A percentile compares a stretch with the other conserved stretches of the same genome.
Conservation (phyloP, 352 stramenopile genomes). For the Globisporangium barbulae region DNA sequence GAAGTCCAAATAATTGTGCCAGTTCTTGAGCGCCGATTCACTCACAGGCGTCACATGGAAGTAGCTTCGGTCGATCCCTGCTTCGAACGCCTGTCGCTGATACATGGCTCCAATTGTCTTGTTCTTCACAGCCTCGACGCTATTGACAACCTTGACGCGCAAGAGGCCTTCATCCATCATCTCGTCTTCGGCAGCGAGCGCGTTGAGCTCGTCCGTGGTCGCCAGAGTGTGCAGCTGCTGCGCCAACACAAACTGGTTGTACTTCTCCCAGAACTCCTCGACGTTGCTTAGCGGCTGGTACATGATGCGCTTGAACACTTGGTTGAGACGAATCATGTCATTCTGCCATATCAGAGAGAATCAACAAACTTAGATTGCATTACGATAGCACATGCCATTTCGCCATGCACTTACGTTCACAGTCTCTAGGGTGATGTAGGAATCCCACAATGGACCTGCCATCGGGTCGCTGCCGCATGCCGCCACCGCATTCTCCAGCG, state of each 20-base stretch:
- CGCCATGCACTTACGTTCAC: constrained; percentile 42
- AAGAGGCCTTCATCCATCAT: constrained; percentile 77
- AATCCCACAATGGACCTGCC: constrained; percentile 70
- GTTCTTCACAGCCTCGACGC: constrained; percentile 69
- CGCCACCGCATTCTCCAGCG: constrained; percentile 50
- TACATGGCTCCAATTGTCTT: constrained; percentile 60
- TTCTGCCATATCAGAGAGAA: constrained; percentile 36
- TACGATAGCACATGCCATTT: neutral
- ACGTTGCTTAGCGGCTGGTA: constrained; percentile 67
- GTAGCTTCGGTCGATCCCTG: constrained; percentile 75
- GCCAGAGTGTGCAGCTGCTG: constrained; percentile 63
- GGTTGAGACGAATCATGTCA: constrained; percentile 74
- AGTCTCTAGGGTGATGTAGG: constrained; percentile 78
- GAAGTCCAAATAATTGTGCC: constrained; percentile 77
- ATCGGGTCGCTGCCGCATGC: constrained; percentile 62
- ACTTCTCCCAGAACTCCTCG: constrained; percentile 84
- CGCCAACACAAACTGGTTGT: constrained; percentile 80
- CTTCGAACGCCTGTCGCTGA: constrained; percentile 66
- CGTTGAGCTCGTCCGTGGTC: constrained; percentile 58
- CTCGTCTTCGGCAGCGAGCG: constrained; percentile 50
- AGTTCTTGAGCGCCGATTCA: constrained; percentile 69
- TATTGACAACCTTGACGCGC: constrained; percentile 82
- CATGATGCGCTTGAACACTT: constrained; percentile 82
- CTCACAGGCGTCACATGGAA: constrained; percentile 77
- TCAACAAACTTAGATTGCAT: neutral